These are phyloP conservation scores for Epichloe amarillans DNA, from an alignment of 2,329 filamentous ascomycete species.

Conservation along the genomic window DNA sequence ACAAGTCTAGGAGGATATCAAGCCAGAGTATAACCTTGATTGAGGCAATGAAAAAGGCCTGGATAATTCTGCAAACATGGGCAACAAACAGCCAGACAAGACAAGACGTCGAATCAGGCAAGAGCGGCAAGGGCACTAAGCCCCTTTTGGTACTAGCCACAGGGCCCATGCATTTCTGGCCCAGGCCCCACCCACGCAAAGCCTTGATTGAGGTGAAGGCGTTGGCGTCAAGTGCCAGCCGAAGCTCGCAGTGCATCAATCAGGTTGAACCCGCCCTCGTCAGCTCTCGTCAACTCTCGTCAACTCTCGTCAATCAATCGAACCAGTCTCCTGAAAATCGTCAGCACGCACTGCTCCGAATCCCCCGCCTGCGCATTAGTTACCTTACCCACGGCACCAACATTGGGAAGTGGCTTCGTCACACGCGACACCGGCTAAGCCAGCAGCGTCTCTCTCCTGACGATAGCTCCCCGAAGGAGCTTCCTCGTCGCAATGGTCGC, in stretches of 20 bases:
- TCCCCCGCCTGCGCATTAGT: neutral
- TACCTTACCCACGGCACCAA: neutral
- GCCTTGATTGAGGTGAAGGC: neutral
- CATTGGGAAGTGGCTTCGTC: neutral
- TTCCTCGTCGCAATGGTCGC: slow-evolving; percentile 46
- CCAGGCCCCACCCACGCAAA: neutral
- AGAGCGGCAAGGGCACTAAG: neutral
- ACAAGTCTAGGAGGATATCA: too few species aligned
- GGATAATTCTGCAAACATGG: too few species aligned
- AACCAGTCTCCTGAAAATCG: neutral
- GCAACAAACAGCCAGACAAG: too few species aligned
- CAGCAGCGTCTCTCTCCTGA: neutral
- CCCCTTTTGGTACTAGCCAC: neutral
- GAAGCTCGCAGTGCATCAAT: neutral
- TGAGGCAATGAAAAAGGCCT: too few species aligned
- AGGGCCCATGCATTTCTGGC: neutral
- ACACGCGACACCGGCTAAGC: neutral
- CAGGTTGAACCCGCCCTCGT: neutral
- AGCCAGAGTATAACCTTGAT: too few species aligned
- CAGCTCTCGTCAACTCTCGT: neutral
- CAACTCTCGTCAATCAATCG: neutral
- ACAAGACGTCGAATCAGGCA: neutral
- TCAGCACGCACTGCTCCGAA: neutral
- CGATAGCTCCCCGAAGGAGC: slow-evolving; percentile 4
- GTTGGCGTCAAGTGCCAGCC: neutral